Percentiles rank a stretch among this genome's conserved stretches.
Evolutionary conservation across 225 moss, liverwort and hornwort species (phyloP).

Genomic region (Ulota crispa): DNA sequence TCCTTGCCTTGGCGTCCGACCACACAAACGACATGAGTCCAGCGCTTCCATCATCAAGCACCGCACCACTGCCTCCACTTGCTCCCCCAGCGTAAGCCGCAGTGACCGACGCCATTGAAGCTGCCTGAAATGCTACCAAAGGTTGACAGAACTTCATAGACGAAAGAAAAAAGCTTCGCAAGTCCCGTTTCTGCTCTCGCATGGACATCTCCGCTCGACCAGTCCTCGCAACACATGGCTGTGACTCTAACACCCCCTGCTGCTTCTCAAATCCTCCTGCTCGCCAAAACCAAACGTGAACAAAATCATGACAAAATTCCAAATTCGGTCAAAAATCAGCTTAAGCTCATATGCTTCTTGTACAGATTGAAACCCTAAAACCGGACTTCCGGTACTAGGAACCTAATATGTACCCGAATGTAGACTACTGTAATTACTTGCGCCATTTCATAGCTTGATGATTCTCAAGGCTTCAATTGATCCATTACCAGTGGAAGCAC

Average conservation of each 20-base stretch:
- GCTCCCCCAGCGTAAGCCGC: conserved; percentile 33
- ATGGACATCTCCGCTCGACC: conserved; percentile 35
- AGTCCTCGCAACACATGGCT: conserved; percentile 22
- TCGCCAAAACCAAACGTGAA: background rate
- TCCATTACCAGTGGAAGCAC: background rate
- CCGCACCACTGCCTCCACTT: conserved; percentile 27
- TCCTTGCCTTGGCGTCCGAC: conserved; percentile 48
- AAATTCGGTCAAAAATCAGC: background rate
- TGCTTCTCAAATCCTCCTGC: conserved; percentile 48
- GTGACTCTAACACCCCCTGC: conserved; percentile 16
- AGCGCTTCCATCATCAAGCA: conserved; percentile 40
- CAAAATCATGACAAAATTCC: no score
- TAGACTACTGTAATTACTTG: background rate
- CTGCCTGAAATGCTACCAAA: conserved; percentile 30
- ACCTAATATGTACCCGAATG: background rate
- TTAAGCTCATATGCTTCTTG: background rate
- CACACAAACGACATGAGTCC: conserved; percentile 49
- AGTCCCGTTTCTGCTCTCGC: conserved; percentile 21
- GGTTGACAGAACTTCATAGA: conserved; percentile 30
- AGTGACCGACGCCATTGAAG: conserved; percentile 23
- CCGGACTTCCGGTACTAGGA: background rate
- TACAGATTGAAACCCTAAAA: background rate
- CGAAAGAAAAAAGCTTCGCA: conserved; percentile 36
- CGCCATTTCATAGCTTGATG: background rate
- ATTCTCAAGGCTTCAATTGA: background rate